These are phyloP conservation scores for Cladobotryum protrusum DNA, from an alignment of 2,329 filamentous ascomycete genomes.

Conservation along the genomic window DNA sequence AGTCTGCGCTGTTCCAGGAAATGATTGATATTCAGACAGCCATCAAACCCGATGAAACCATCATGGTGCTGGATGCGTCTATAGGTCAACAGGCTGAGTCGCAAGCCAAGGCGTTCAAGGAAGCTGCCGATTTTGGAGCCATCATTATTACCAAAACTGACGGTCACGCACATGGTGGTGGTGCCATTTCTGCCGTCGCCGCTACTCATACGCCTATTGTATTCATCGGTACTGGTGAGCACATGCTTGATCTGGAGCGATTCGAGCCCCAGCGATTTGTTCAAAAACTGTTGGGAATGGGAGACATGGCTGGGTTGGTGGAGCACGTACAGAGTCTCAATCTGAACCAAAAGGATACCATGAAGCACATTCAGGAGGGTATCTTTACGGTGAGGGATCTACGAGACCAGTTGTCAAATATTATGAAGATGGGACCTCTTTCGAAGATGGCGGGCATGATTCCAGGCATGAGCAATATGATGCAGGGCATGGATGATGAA, in stretches of 20 bases:
- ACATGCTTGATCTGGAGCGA: constrained; percentile 88
- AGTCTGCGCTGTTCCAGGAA: constrained; percentile 90
- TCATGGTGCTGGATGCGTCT: constrained; percentile 94
- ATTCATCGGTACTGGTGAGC: constrained; percentile 95
- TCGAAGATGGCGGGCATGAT: constrained; percentile 99
- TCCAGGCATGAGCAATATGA: constrained; percentile 86
- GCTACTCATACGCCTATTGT: constrained; percentile 96
- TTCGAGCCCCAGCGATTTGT: constrained; percentile 93
- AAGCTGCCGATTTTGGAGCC: constrained; percentile 91
- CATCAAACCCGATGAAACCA: constrained; percentile 88
- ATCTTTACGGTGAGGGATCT: constrained; percentile 94
- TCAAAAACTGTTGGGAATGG: constrained; percentile 91
- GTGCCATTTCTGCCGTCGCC: constrained; percentile 94
- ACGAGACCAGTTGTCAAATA: constrained; percentile 90
- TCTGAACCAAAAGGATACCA: constrained; percentile 95
- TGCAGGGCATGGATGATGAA: constrained; percentile 94
- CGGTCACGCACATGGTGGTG: constrained; percentile 89
- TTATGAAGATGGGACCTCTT: constrained; percentile 99
- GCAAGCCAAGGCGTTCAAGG: constrained; percentile 94
- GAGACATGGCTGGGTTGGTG: constrained; percentile 88
- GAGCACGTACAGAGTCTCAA: constrained; percentile 96
- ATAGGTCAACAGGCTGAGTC: constrained; percentile 95
- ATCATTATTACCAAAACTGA: constrained; percentile 99
- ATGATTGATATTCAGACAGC: constrained; percentile 96
- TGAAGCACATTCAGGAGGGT: constrained; percentile 96